Evolutionary conservation across 345 rosid genomes (phyloP).

Genomic region (Arabis alpina): DNA sequence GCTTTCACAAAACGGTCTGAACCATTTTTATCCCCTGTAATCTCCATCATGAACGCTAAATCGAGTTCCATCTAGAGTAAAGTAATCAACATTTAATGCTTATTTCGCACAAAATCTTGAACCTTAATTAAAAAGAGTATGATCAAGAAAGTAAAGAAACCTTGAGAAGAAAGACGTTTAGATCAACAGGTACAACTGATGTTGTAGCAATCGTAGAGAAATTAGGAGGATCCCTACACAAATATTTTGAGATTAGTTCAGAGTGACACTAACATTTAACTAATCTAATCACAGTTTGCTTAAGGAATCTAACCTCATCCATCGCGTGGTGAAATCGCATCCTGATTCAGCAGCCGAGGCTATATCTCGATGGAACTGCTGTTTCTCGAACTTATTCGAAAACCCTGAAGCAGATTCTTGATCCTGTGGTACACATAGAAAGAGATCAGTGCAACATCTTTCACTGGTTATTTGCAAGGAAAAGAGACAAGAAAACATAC

Average conservation of each 20-base stretch:
- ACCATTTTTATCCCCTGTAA: slow-evolving; percentile 51
- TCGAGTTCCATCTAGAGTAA: slow-evolving; percentile 83
- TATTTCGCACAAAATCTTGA: too few species aligned
- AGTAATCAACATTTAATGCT: background rate
- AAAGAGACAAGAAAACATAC: slow-evolving; percentile 48
- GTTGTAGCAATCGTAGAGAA: slow-evolving; percentile 73
- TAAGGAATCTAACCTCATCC: slow-evolving; percentile 71
- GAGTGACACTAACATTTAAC: background rate
- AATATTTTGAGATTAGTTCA: background rate
- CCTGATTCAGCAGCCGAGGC: slow-evolving; percentile 96
- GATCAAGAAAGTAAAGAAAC: slow-evolving; percentile 43
- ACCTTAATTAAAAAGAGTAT: background rate
- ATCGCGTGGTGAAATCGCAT: slow-evolving; percentile 88
- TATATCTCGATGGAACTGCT: slow-evolving; percentile 64
- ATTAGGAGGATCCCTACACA: slow-evolving; percentile 59
- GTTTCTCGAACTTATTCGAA: slow-evolving; percentile 53
- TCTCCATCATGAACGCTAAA: slow-evolving; percentile 69
- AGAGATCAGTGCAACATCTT: background rate
- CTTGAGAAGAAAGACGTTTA: slow-evolving; percentile 72
- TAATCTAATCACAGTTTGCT: background rate
- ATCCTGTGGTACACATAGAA: slow-evolving; percentile 54
- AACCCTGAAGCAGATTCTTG: slow-evolving; percentile 61
- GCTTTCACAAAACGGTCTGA: slow-evolving; percentile 54
- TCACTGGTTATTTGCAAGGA: background rate
- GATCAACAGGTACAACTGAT: slow-evolving; percentile 81